Base-by-base conservation (phyloP, 2,329 filamentous ascomycete genomes). In the Colletotrichum gloeosporioides region DNA sequence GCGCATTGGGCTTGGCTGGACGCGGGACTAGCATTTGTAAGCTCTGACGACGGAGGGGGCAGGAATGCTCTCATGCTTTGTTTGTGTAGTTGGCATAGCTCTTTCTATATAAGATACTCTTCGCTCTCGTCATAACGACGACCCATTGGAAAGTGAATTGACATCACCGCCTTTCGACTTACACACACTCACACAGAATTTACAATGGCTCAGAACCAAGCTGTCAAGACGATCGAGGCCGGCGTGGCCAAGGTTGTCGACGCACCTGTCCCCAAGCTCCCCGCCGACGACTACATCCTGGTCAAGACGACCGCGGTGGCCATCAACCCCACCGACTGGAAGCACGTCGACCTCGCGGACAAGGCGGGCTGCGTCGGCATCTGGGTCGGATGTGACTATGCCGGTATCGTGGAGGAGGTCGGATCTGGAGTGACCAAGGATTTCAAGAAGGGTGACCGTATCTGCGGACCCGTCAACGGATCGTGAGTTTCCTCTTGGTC, bases 391-490 rank as follows among this genome's bases (percentile, higher is more conserved):
- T 88, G 84, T 67, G 89, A 90, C 79, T 90, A 87, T 70, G 85
- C 86, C 39, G 89, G 89, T 57, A 79, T 87, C 22, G 86, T 90
- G 2, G 84, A 88, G 66, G 84, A 87, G 72, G 83, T 90, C 53
- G 89, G 88, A 13, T 73, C 81, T 4, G 83, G 82, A 27, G 85
- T 89, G 31, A 86, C 82, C 32, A 86, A 86, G 77, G 77, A 80
- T 7, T 86, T 89, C 75, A 85, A 86, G 80, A 85, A 84, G 74
- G 89, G 89, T 2, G 89, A 90, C 76, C 85, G 88, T 49, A 82
- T 89, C 49, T 79, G 82, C 27, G 89, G 88, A 6, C 79, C 84
- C 5, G 80, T 79, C 5, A 85, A 88, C 70, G 87, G 87, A 71
- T 73, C 75, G 80, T 81, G 69, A 79, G 78, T 77, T 34, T 12